Evolutionary conservation across 495 filamentous ascomycete genomes (phyloP).

Genomic region (Massariosphaeria phaeospora): DNA sequence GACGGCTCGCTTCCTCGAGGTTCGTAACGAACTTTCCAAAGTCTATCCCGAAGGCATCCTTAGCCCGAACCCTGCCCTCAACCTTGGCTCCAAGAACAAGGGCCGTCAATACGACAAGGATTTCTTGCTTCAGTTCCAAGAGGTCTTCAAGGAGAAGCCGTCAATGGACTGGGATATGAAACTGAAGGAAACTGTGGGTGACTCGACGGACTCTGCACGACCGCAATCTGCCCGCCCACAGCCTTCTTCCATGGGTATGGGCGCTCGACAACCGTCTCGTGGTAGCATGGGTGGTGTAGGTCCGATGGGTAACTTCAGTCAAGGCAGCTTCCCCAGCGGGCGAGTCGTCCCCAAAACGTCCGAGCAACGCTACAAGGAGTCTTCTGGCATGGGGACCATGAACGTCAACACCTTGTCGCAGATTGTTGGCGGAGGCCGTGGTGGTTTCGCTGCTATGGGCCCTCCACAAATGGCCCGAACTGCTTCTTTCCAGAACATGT

Average conservation of each 20-base stretch:
- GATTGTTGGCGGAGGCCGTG: conserved; percentile 38
- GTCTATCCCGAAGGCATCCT: conserved; percentile 78
- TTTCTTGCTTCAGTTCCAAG: conserved; percentile 96
- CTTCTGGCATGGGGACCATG: conserved; percentile 42
- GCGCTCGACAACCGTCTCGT: conserved; percentile 47
- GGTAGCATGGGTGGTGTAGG: conserved; percentile 43
- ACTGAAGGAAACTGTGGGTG: conserved; percentile 79
- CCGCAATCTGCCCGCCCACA: conserved; percentile 49
- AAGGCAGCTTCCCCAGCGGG: conserved; percentile 36
- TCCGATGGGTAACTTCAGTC: conserved; percentile 67
- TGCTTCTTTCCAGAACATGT: conserved; percentile 51
- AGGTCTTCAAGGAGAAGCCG: conserved; percentile 90
- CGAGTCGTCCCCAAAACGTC: conserved; percentile 65
- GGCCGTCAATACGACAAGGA: conserved; percentile 87
- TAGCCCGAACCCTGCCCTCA: conserved; percentile 88
- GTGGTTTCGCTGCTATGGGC: conserved; percentile 60
- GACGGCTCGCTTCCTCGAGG: conserved; percentile 75
- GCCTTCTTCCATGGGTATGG: conserved; percentile 51
- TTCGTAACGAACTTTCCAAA: conserved; percentile 54
- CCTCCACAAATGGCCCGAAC: conserved; percentile 49
- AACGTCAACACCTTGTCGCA: conserved; percentile 55
- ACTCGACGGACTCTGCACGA: conserved; percentile 64
- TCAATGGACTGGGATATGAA: conserved; percentile 82
- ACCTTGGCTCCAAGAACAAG: conserved; percentile 66
- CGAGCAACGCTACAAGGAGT: conserved; percentile 54